These are phyloP conservation scores for Elaphomyces granulatus DNA, from an alignment of 495 filamentous ascomycete genomes.

Conservation along the genomic window DNA sequence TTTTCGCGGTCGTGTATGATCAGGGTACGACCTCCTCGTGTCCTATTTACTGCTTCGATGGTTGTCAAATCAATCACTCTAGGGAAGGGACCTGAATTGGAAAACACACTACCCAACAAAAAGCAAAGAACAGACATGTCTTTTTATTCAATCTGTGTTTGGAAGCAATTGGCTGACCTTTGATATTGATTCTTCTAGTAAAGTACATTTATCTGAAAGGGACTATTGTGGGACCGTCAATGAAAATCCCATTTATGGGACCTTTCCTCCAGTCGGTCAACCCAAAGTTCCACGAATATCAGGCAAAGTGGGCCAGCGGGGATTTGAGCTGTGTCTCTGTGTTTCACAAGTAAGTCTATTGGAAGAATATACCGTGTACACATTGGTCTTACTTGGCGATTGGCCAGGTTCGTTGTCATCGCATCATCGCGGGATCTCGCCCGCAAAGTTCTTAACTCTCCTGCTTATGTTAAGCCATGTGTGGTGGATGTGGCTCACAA, in stretches of 20 bases:
- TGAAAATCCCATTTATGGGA: conserved; percentile 89
- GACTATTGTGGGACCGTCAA: conserved; percentile 63
- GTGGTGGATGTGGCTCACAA: conserved; percentile 94
- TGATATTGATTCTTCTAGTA: conserved; percentile 35
- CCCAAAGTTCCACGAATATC: conserved; percentile 81
- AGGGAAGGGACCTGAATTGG: too few relatives aligned
- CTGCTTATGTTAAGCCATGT: conserved; percentile 83
- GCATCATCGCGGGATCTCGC: conserved; percentile 92
- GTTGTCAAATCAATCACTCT: neutral
- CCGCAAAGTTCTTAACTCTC: conserved; percentile 94
- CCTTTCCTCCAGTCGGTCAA: conserved; percentile 88
- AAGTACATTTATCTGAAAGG: conserved; percentile 80
- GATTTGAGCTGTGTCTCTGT: conserved; percentile 92
- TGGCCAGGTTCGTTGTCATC: conserved; percentile 81
- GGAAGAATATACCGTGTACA: too few relatives aligned
- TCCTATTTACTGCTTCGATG: neutral
- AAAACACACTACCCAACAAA: too few relatives aligned
- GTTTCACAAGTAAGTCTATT: conserved; percentile 87
- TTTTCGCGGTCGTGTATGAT: conserved; percentile 65
- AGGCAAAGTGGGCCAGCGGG: conserved; percentile 82
- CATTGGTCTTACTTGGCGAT: conserved; percentile 5
- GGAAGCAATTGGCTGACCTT: conserved; percentile 1
- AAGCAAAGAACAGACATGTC: too few relatives aligned
- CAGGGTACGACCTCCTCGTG: conserved; percentile 42
- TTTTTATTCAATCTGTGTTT: too few relatives aligned